A percentile compares a stretch with the other conserved stretches of the same genome.
Evolutionary conservation across 768 basidiomycete genomes (phyloP).

Genomic region (Tephrocybe sp.): DNA sequence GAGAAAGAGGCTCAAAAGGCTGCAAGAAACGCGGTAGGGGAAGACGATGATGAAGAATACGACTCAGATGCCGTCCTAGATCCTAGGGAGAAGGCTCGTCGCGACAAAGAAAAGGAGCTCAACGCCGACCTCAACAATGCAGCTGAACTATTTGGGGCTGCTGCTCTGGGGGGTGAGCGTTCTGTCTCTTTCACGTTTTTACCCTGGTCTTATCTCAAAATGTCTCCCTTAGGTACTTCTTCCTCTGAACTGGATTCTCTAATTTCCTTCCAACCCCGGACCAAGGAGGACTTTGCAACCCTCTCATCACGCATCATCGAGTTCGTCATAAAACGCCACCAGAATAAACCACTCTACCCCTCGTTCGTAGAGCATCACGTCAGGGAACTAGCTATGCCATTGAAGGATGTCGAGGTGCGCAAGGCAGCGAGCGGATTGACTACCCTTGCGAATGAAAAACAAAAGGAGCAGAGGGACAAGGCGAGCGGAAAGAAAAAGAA

Average conservation of each 20-base stretch:
- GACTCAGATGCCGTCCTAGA: constrained; percentile 77
- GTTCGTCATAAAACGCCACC: constrained; percentile 74
- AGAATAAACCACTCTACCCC: constrained; percentile 79
- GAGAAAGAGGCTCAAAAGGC: constrained; percentile 86
- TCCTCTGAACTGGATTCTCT: constrained; percentile 68
- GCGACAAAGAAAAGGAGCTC: constrained; percentile 80
- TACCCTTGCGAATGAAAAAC: constrained; percentile 92
- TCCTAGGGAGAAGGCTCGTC: constrained; percentile 73
- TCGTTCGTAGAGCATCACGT: constrained; percentile 84
- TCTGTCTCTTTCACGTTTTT: background rate
- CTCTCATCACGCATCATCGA: constrained; percentile 77
- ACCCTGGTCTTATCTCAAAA: background rate
- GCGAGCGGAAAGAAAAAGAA: constrained; percentile 92
- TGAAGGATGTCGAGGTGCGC: constrained; percentile 89
- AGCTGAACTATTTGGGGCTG: constrained; percentile 74
- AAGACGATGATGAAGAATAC: constrained; percentile 49
- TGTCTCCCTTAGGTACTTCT: constrained; percentile 53
- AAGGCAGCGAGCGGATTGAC: constrained; percentile 86
- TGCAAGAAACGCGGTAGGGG: constrained; percentile 39
- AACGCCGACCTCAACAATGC: constrained; percentile 87
- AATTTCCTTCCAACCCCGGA: constrained; percentile 77
- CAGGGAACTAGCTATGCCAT: constrained; percentile 68
- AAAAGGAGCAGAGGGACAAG: constrained; percentile 85
- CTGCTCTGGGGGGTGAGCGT: constrained; percentile 59
- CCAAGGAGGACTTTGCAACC: constrained; percentile 83